These are phyloP conservation scores for Aureobasidium sp. DNA, from an alignment of 2,329 filamentous ascomycete genomes.

Conservation along the genomic window DNA sequence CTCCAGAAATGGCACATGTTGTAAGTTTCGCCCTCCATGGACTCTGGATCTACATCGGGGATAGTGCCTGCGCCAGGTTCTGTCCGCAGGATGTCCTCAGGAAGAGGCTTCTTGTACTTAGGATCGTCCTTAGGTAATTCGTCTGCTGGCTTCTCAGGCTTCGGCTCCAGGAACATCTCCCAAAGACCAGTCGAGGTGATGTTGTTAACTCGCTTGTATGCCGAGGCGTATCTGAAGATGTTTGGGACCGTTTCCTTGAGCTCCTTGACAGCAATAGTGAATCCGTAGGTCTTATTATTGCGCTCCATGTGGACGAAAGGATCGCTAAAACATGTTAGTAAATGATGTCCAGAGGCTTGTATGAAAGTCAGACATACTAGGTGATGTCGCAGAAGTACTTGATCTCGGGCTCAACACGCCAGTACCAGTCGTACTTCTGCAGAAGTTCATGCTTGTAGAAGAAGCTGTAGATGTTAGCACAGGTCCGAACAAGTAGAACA, in stretches of 20 bases:
- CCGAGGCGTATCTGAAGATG: slow-evolving; percentile 97
- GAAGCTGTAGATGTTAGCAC: slow-evolving; percentile 48
- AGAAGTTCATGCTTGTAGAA: slow-evolving; percentile 97
- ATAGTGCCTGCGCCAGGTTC: slow-evolving; percentile 64
- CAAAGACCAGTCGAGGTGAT: slow-evolving; percentile 85
- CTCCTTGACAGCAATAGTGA: slow-evolving; percentile 98
- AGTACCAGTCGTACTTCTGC: slow-evolving; percentile 98
- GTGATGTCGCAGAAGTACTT: slow-evolving; percentile 99
- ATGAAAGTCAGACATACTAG: slow-evolving; percentile 56
- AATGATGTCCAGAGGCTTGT: neutral
- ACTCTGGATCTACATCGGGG: slow-evolving; percentile 80
- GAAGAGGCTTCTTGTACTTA: slow-evolving; percentile 61
- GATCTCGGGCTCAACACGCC: slow-evolving; percentile 97
- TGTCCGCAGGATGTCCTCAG: slow-evolving; percentile 72
- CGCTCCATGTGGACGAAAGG: slow-evolving; percentile 94
- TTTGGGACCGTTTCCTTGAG: slow-evolving; percentile 96
- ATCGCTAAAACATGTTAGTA: slow-evolving; percentile 54
- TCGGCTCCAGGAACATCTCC: slow-evolving; percentile 95
- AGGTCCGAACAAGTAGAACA: neutral
- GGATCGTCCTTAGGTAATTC: slow-evolving; percentile 45
- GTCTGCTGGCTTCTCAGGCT: slow-evolving; percentile 53
- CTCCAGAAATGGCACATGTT: slow-evolving; percentile 99
- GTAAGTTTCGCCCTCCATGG: slow-evolving; percentile 96
- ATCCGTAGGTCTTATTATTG: slow-evolving; percentile 94
- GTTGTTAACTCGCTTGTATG: slow-evolving; percentile 90